phyloP scores from a whole-genome alignment of 2,329 filamentous ascomycete species.

The Cladosporium oxysporum region DNA sequence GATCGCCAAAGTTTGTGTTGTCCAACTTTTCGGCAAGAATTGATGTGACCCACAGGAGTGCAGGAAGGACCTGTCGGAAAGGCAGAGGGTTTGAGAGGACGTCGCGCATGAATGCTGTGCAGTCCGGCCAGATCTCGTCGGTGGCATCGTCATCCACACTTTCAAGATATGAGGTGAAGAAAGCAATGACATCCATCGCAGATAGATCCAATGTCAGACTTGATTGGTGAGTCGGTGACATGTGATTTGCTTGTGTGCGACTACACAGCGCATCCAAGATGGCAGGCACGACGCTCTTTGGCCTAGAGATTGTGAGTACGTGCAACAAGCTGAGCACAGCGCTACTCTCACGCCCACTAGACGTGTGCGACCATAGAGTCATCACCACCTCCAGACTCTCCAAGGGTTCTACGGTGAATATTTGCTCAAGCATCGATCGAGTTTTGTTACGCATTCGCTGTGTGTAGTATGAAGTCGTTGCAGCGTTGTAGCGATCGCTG shows the following conservation, averaged over 20 bases:
- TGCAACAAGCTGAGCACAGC: constrained; percentile 85
- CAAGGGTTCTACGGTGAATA: constrained; percentile 87
- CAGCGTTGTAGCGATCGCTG: constrained; percentile 62
- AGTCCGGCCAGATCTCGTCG: constrained; percentile 97
- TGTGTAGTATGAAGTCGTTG: constrained; percentile 88
- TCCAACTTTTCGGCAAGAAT: constrained; percentile 93
- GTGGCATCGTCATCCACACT: constrained; percentile 95
- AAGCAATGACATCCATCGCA: constrained; percentile 81
- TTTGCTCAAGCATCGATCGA: constrained; percentile 82
- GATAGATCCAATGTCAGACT: constrained; percentile 82
- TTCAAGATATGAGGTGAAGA: constrained; percentile 84
- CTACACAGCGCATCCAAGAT: constrained; percentile 97
- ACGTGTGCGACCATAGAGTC: constrained; percentile 70
- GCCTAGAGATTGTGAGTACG: constrained; percentile 85
- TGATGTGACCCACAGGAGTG: constrained; percentile 82
- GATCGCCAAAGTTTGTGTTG: constrained; percentile 96
- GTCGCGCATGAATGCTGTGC: constrained; percentile 85
- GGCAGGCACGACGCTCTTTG: constrained; percentile 87
- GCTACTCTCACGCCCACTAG: constrained; percentile 39
- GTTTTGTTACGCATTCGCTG: constrained; percentile 88
- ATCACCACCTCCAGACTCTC: constrained; percentile 93
- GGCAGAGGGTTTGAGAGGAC: constrained; percentile 91
- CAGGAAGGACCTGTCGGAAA: constrained; percentile 85
- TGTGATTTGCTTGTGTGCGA: constrained; percentile 77
- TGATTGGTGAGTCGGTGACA: constrained; percentile 80